phyloP scores from a whole-genome alignment of 768 basidiomycete genomes.

The Sistotremastrum niveocremeum region DNA sequence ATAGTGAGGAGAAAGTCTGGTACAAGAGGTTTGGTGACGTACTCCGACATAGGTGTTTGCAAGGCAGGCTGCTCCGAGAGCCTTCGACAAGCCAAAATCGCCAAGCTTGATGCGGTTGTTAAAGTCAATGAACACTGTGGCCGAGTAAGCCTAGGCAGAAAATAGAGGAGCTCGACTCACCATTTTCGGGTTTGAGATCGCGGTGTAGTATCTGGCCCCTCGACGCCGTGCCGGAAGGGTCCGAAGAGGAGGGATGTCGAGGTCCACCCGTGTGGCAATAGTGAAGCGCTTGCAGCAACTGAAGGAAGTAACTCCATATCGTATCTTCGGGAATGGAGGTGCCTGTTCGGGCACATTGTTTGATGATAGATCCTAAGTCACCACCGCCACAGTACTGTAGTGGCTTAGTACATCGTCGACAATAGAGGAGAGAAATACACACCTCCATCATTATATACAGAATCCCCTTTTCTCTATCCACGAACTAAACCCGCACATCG shows the following conservation, averaged over 20 bases:
- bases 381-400: slow-evolving; percentile 81
- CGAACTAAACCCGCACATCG: slow-evolving; percentile 28
- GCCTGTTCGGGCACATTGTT: slow-evolving; percentile 53
- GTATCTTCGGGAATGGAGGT: slow-evolving; percentile 81
- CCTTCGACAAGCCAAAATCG: slow-evolving; percentile 93
- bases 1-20: neutral
- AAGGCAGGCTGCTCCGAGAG: slow-evolving; percentile 75
- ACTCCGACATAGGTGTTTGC: slow-evolving; percentile 97
- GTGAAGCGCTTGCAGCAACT: slow-evolving; percentile 77
- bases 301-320: slow-evolving; percentile 93
- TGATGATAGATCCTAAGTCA: slow-evolving; percentile 81
- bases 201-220: slow-evolving; percentile 78
- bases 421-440: slow-evolving; percentile 3
- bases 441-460: slow-evolving; percentile 96
- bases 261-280: slow-evolving; percentile 61
- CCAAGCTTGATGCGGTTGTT: slow-evolving; percentile 84
- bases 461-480: slow-evolving; percentile 81
- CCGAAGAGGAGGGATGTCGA: slow-evolving; percentile 11
- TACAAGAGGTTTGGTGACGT: slow-evolving; percentile 16
- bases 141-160: neutral
- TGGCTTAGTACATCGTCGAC: neutral
- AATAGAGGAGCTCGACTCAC: slow-evolving; percentile 25
- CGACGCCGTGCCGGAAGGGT: slow-evolving; percentile 34
- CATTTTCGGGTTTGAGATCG: slow-evolving; percentile 96
- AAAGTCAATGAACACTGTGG: slow-evolving; percentile 77